phyloP scores from a whole-genome alignment of 768 basidiomycete species.

The Phallus indusiatus region DNA sequence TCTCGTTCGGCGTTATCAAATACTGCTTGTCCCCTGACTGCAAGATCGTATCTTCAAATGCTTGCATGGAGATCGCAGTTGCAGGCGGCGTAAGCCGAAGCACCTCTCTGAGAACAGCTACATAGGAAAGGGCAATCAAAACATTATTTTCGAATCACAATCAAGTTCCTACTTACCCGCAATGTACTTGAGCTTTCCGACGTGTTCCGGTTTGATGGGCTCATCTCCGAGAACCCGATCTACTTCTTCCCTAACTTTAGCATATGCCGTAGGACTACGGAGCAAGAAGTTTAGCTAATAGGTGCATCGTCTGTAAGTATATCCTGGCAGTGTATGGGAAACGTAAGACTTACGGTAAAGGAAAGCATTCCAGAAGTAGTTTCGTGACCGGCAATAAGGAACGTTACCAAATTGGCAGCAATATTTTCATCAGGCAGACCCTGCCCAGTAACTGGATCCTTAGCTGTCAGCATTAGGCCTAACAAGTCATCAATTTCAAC shows the following conservation, averaged over 20 bases:
- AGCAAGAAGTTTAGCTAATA: slow-evolving; percentile 37
- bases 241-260: slow-evolving; percentile 37
- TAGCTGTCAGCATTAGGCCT: slow-evolving; percentile 35
- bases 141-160: not conserved
- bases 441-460: slow-evolving; percentile 36
- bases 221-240: slow-evolving; percentile 34
- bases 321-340: not conserved
- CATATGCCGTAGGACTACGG: slow-evolving; percentile 32
- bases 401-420: slow-evolving; percentile 32
- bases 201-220: slow-evolving; percentile 28
- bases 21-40: slow-evolving; percentile 29
- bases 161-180: slow-evolving; percentile 20
- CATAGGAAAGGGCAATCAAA: not conserved
- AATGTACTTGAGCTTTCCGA: slow-evolving; percentile 35
- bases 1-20: slow-evolving; percentile 23
- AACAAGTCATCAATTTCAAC: slow-evolving; percentile 34
- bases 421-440: slow-evolving; percentile 33
- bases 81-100: slow-evolving; percentile 32
- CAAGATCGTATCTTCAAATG: slow-evolving; percentile 29
- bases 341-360: not conserved
- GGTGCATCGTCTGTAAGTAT: slow-evolving; percentile 24
- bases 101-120: slow-evolving; percentile 26
- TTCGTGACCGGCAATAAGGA: slow-evolving; percentile 40
- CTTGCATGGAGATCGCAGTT: slow-evolving; percentile 23
- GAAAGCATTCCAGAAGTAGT: slow-evolving; percentile 24